A percentile compares a stretch with the other conserved stretches of the same genome.
These are phyloP conservation scores for Populus hybrid DNA, from an alignment of 441 rosid species.

Conservation along the genomic window DNA sequence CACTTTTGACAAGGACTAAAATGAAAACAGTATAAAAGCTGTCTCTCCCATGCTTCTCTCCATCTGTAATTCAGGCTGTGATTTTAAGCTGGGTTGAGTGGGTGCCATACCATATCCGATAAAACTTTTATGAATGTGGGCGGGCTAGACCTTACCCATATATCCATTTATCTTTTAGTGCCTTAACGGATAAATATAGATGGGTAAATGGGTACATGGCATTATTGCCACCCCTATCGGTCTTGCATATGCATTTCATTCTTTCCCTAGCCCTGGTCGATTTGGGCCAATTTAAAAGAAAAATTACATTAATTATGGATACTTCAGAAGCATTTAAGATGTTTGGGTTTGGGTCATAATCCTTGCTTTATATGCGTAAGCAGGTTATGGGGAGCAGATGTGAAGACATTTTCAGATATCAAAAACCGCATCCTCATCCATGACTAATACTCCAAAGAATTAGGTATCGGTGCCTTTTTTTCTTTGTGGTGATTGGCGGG, in stretches of 20 bases:
- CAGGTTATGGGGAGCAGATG: constrained; percentile 87
- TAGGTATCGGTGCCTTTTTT: not conserved
- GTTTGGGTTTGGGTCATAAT: not conserved
- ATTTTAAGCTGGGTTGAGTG: not conserved
- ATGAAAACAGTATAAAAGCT: not conserved
- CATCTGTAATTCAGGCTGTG: not conserved
- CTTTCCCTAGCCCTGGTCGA: not conserved
- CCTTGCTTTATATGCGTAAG: constrained; percentile 8
- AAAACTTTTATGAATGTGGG: not conserved
- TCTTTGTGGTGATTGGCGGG: not conserved
- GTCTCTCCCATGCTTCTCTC: not conserved
- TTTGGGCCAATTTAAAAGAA: not conserved
- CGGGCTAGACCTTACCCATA: not conserved
- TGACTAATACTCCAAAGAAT: constrained; percentile 13
- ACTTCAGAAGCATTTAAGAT: not conserved
- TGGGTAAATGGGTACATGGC: not conserved
- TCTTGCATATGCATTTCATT: not conserved
- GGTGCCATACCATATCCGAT: not conserved
- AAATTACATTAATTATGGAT: not conserved
- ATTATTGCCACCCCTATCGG: not conserved
- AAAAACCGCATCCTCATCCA: constrained; percentile 40
- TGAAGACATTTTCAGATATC: constrained; percentile 58
- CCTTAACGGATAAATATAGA: not conserved
- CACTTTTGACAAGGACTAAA: not conserved
- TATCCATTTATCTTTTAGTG: not conserved